These are phyloP conservation scores for Psilocybe sp. DNA, from an alignment of 768 basidiomycete genomes.

Conservation along the genomic window DNA sequence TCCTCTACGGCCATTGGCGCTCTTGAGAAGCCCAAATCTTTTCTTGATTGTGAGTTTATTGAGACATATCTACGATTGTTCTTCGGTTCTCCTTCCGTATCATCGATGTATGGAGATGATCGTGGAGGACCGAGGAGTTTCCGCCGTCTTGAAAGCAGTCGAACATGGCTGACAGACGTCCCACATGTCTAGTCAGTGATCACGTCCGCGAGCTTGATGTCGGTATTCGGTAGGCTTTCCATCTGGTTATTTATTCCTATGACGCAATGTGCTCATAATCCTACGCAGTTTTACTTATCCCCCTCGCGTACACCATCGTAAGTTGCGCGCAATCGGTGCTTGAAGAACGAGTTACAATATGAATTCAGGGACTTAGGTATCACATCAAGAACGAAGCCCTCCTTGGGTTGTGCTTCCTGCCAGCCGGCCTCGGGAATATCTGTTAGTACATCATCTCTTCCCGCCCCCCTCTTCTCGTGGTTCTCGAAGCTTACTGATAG, in stretches of 20 bases:
- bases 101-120: too few relatives aligned
- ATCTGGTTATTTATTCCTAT: not conserved
- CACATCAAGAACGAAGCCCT: slow-evolving; percentile 50
- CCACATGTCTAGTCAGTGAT: not conserved
- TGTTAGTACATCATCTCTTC: not conserved
- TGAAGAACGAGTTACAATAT: not conserved
- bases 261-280: not conserved
- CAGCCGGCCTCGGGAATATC: slow-evolving; percentile 53
- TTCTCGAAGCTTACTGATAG: not conserved
- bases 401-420: slow-evolving; percentile 57
- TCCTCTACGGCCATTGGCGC: slow-evolving; percentile 45
- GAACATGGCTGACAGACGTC: too few relatives aligned
- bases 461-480: not conserved
- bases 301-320: slow-evolving; percentile 65
- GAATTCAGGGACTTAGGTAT: slow-evolving; percentile 50
- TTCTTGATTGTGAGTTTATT: slow-evolving; percentile 43
- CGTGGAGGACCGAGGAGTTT: too few relatives aligned
- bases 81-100: too few relatives aligned
- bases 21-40: slow-evolving; percentile 59
- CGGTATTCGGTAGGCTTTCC: not conserved
- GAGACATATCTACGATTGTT: not conserved
- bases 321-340: slow-evolving; percentile 15
- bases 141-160: too few relatives aligned
- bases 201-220: not conserved
- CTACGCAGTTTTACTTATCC: slow-evolving; percentile 45